phyloP scores from a whole-genome alignment of 495 filamentous ascomycete genomes.

The Aspergillus diversus region DNA sequence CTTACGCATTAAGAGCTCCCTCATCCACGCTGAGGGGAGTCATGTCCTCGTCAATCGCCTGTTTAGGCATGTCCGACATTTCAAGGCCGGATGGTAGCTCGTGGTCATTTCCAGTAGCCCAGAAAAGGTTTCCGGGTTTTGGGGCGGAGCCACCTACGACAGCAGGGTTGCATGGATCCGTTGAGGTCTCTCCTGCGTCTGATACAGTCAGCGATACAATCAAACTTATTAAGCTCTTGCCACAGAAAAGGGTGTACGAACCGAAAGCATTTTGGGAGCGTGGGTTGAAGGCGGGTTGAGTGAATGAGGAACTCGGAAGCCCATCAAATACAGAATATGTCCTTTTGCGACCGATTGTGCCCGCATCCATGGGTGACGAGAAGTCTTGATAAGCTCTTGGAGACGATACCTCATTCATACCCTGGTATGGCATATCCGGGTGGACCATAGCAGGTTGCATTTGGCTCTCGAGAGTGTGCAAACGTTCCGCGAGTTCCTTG shows the following conservation, averaged over 20 bases:
- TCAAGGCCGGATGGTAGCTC: conserved; percentile 42
- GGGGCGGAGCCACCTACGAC: conserved; percentile 35
- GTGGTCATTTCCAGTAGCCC: conserved; percentile 41
- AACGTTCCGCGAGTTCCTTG: conserved; percentile 89
- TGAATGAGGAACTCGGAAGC: conserved; percentile 48
- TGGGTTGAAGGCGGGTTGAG: conserved; percentile 49
- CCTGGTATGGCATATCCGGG: conserved; percentile 49
- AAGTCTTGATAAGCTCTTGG: conserved; percentile 53
- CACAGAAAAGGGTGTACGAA: conserved; percentile 15
- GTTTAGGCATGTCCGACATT: conserved; percentile 41
- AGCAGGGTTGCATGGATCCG: conserved; percentile 45
- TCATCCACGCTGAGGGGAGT: conserved; percentile 49
- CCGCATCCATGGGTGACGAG: conserved; percentile 48
- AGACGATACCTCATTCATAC: conserved; percentile 51
- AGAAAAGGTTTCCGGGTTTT: conserved; percentile 45
- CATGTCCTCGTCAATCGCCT: conserved; percentile 45
- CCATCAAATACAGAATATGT: conserved; percentile 62
- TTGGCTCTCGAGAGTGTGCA: conserved; percentile 79
- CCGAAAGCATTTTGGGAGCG: conserved; percentile 48
- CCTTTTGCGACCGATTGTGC: conserved; percentile 52
- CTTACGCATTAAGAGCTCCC: conserved; percentile 46
- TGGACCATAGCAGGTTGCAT: conserved; percentile 54
- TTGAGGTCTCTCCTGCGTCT: conserved; percentile 44
- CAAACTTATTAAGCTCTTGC: no score
- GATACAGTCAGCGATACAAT: conserved; percentile 29